Evolutionary conservation across 257 asterid species (phyloP).

Genomic region (Forsythia viridissima): DNA sequence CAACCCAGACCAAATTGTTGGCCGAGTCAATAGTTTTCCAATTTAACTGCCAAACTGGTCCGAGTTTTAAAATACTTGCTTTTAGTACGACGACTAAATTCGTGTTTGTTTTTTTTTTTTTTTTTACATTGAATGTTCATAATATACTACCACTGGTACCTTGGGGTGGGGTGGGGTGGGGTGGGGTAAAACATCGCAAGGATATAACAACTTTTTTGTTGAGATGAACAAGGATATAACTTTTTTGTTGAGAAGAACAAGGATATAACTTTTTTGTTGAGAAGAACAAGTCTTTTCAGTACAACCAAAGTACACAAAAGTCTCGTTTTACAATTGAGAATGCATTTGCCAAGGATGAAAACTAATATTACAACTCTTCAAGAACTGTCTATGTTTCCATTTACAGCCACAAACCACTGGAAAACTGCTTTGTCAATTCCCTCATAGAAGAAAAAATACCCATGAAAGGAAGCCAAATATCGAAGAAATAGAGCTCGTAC

Average conservation of each 20-base stretch:
- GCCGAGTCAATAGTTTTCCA: too few relatives aligned
- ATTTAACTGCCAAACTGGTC: too few relatives aligned
- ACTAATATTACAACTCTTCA: not conserved
- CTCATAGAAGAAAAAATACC: not conserved
- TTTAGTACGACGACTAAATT: too few relatives aligned
- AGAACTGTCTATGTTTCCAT: not conserved
- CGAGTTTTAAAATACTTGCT: too few relatives aligned
- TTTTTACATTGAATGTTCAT: too few relatives aligned
- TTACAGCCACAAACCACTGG: not conserved
- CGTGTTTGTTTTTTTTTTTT: too few relatives aligned
- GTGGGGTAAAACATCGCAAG: too few relatives aligned
- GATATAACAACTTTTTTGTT: not conserved
- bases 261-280: not conserved
- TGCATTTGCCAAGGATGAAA: not conserved
- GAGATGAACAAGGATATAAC: not conserved
- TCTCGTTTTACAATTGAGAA: slow-evolving; percentile 25
- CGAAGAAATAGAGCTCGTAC: not conserved
- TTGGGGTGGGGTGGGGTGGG: too few relatives aligned
- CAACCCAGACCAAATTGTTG: too few relatives aligned
- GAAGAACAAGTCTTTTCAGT: not conserved
- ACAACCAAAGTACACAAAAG: not conserved
- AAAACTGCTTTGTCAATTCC: not conserved
- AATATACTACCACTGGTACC: too few relatives aligned
- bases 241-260: not conserved
- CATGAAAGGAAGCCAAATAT: not conserved